Percentiles rank a stretch among this genome's conserved stretches.
phyloP scores from a whole-genome alignment of 169 alveolate species.

The Eimeria mitis region DNA sequence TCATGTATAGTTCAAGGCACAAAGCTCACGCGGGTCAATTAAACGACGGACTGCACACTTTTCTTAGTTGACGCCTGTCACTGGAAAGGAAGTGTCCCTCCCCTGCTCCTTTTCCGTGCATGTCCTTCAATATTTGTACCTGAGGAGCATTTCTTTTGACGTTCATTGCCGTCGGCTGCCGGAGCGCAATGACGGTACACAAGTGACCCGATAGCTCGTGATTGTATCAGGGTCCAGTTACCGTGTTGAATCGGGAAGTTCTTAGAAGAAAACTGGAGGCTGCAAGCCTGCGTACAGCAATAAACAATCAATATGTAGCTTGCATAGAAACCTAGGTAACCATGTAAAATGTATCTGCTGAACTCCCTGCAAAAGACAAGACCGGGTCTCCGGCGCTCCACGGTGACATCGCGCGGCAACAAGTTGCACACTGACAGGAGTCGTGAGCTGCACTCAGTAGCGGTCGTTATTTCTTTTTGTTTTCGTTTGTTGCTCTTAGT shows the following conservation, averaged over 20 bases:
- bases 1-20: background rate
- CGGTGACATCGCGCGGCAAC: constrained; percentile 74
- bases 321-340: background rate
- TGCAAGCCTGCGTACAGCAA: background rate
- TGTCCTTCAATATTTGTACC: background rate
- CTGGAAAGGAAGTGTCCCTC: background rate
- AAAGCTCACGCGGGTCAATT: background rate
- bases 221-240: background rate
- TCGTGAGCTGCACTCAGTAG: background rate
- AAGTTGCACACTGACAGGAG: constrained; percentile 74
- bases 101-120: background rate
- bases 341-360: background rate
- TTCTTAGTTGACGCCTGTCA: background rate
- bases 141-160: background rate
- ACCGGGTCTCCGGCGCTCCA: constrained; percentile 53
- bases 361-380: background rate
- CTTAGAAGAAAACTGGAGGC: background rate
- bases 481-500: constrained; percentile 61
- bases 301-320: background rate
- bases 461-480: constrained; percentile 7
- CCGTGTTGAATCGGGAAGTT: background rate
- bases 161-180: background rate
- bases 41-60: background rate
- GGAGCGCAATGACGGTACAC: background rate
- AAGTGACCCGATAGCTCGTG: constrained; percentile 43